Conservation (phyloP, 371 early-diverging fungal species). For the Thermomucor indicae-seudaticae region DNA sequence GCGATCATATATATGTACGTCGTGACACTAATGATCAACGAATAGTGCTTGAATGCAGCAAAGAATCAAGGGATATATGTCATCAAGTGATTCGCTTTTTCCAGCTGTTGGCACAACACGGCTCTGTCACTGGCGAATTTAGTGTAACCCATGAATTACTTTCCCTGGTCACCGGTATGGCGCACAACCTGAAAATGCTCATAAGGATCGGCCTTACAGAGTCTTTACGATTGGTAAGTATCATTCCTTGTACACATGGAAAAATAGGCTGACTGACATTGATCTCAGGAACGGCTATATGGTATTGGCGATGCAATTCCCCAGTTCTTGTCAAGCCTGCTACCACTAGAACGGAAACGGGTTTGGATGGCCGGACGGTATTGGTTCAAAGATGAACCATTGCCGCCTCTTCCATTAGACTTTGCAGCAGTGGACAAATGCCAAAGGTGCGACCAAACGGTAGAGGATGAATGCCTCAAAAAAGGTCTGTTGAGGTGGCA, state of each 20-base stretch:
- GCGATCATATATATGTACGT: no score
- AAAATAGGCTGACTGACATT: neutral
- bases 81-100: slow-evolving; percentile 28
- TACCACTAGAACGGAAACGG: slow-evolving; percentile 52
- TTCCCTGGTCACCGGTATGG: slow-evolving; percentile 76
- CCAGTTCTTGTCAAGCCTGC: slow-evolving; percentile 51
- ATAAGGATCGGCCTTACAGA: slow-evolving; percentile 86
- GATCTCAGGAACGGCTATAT: slow-evolving; percentile 26
- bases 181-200: slow-evolving; percentile 36
- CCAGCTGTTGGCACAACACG: slow-evolving; percentile 54
- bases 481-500: slow-evolving; percentile 67
- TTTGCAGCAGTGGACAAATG: slow-evolving; percentile 63
- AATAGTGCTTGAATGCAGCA: slow-evolving; percentile 60
- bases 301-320: slow-evolving; percentile 36
- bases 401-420: slow-evolving; percentile 1
- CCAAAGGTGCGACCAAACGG: slow-evolving; percentile 55
- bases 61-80: slow-evolving; percentile 61
- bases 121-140: slow-evolving; percentile 40
- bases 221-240: slow-evolving; percentile 74
- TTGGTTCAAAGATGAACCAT: slow-evolving; percentile 34
- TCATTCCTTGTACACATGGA: neutral
- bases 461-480: slow-evolving; percentile 81
- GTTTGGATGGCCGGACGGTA: slow-evolving; percentile 43
- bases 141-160: slow-evolving; percentile 86
- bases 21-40: no score